Evolutionary conservation across 75 land plant species (phyloP).

Genomic region (Isoetes taiwanensis): DNA sequence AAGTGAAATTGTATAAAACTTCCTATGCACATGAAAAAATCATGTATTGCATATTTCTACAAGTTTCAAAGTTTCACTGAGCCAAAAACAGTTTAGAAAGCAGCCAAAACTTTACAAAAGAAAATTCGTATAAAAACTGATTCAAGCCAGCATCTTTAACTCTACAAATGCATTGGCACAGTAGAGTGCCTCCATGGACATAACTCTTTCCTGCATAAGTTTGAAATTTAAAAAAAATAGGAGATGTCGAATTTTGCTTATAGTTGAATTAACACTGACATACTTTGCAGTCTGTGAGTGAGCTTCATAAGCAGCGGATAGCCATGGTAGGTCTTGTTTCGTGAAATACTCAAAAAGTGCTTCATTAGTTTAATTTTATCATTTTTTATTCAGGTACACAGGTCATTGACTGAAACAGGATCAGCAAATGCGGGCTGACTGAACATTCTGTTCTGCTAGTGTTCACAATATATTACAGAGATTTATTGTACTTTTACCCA

Average conservation of each 20-base stretch:
- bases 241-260: no score
- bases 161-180: background rate
- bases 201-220: conserved; percentile 7
- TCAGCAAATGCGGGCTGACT: no score
- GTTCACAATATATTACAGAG: no score
- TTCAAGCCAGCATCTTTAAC: no score
- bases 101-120: background rate
- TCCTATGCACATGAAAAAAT: background rate
- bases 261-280: no score
- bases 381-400: no score
- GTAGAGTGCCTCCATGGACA: conserved; percentile 3
- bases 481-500: no score
- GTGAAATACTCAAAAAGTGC: no score
- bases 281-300: conserved; percentile 50
- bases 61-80: background rate
- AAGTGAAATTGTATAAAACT: conserved; percentile 10
- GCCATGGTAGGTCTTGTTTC: conserved; percentile 54
- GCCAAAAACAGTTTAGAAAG: background rate
- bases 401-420: no score
- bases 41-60: background rate
- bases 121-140: conserved; percentile 1
- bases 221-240: conserved; percentile 4
- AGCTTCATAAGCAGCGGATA: conserved; percentile 74
- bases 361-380: no score
- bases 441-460: no score